Base-by-base conservation (phyloP, 257 asterid genomes). In the Solanum chmielewskii region DNA sequence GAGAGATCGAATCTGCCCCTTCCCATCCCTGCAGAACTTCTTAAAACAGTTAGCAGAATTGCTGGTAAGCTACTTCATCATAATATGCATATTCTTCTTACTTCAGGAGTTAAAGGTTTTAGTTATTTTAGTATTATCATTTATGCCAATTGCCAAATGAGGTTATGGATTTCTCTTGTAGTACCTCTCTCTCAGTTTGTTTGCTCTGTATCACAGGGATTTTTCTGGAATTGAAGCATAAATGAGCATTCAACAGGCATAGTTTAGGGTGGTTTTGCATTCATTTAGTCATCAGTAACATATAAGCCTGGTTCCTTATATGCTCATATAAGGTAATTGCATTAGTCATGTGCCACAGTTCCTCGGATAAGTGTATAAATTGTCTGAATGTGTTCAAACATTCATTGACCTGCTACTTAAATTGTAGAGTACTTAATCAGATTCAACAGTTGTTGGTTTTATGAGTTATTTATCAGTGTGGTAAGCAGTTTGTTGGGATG, bases 1-100 rank as follows among this genome's bases (percentile, higher is more conserved):
- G 84, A 87, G 62, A 70, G 77, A 84, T 85, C 89, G 25, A 86
- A 60, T 27, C 85, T 82, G 64, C 44, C 80, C 86, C 77, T 91
- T 84, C 15, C 88, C 47, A 60, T 21, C 68, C 68, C 68, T 60
- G 68, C 68, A 60, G 68, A 60, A 60, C 68, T 60, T 60, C 68
- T 9, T 8, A 60, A 60, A 60, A 21, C 68, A 60, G 68, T 60
- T 60, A 9, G 68, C 27, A 21, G 68, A 60, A 60, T 3, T 60
- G 68, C 68, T 73, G 91, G 91, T 90, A 68, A 85, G 84, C 84
- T 41, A n/a, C 37, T 77, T 21, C 31, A 42, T 77, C 9, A 41
- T 44, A 42, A 59, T 77, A 14, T 42, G 83, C 83, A 77, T 25
- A 42, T 77, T 42, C 83, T 77, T 77, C 60, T 42, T 77, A 77